Evolutionary conservation across 805 yeast species (phyloP), one percentile per base, ranked within the genome.

Genomic region (Teunomyces kruisii): DNA sequence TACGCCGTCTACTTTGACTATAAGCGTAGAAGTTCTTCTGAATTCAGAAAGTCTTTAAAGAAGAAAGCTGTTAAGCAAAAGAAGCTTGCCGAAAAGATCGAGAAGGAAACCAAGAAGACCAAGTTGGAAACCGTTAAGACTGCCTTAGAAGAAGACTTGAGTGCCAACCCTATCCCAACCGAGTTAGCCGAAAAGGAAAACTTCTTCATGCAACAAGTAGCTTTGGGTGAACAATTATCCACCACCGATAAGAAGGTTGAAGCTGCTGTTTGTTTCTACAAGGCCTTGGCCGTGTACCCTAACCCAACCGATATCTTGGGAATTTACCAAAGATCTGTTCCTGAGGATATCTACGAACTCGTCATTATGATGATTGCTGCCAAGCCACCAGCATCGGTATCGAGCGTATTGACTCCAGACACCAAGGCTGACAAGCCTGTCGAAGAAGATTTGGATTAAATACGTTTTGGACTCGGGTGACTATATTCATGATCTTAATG

Each of bases 1-100:
- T 92, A 94, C 70, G 88, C 92, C 45, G 72, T 81, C 31, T 94
- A 88, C 74, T 95, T 95, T 61, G 99, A 94, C 72, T 87, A 90
- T 75, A 78, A 79, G 69, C 88, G 99, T 72, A 87, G 98, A 72
- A 75, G 76, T 68, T 81, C 86, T 46, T 67, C 86, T 15, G 86
- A 80, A 46, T 95, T 94, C 78, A 87, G 99, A 76, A 83, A 79
- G 59, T 64, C 78, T 38, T 76, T 94, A 59, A 80, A 80, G 60
- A 81, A 80, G 64, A 76, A 78, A 60, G 78, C 83, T 46, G 78
- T 76, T 58, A 75, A 78, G 57, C 86, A 85, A 55, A 75, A 76
- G 49, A 82, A 82, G 61, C 66, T 71, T 52, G 78, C 80, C 47
- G 76, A 79, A 54, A 73, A 74, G 55, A 70, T 33, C 66, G 46